Percentiles rank a stretch among this genome's conserved stretches.
Conservation (phyloP, 2,329 filamentous ascomycete species). For the Hymenoscyphus occultus region DNA sequence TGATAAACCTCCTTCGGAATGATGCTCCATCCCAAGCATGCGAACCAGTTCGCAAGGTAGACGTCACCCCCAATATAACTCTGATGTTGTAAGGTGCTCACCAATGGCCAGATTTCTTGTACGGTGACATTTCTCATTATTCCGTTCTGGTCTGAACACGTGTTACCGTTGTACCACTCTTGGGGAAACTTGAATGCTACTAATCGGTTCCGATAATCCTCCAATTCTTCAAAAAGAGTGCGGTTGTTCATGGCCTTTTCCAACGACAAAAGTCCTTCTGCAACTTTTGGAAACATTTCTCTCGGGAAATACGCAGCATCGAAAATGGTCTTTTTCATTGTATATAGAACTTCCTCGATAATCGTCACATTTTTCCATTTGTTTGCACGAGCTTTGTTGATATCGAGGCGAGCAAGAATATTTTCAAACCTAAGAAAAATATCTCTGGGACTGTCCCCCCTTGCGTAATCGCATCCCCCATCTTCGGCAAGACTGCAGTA, state of each 20-base stretch:
- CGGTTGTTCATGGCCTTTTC: background rate
- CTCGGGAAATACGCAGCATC: background rate
- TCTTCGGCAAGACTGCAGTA: constrained; percentile 36
- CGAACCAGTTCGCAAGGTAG: background rate
- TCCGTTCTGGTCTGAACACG: background rate
- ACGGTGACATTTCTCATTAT: background rate
- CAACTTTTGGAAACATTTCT: background rate
- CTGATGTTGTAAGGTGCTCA: background rate
- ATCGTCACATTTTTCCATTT: background rate
- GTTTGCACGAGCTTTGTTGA: background rate
- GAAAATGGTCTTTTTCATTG: background rate
- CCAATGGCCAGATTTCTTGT: background rate
- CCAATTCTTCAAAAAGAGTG: background rate
- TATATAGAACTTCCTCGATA: background rate
- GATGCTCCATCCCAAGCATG: background rate
- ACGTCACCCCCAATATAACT: background rate
- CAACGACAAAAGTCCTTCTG: background rate
- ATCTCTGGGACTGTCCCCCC: constrained; percentile 18
- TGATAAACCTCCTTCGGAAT: background rate
- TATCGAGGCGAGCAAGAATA: background rate
- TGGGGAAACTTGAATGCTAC: background rate
- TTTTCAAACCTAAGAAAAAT: constrained; percentile 22
- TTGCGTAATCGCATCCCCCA: constrained; percentile 24
- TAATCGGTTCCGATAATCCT: no score
- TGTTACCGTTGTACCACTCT: background rate